These are phyloP conservation scores for Thermomucor indicae-seudaticae DNA, from an alignment of 371 early-diverging fungal genomes.

Conservation along the genomic window DNA sequence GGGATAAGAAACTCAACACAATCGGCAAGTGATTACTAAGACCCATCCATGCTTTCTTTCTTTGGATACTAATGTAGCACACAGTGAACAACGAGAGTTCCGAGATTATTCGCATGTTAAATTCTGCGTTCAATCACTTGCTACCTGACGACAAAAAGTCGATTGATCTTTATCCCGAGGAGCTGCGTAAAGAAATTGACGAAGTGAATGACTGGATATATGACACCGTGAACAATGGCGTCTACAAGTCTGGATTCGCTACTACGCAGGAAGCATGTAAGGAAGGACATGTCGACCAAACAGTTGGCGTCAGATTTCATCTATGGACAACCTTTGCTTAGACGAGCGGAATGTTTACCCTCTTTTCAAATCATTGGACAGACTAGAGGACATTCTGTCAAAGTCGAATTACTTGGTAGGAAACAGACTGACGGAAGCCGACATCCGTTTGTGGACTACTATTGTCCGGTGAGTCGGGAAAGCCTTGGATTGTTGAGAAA, in stretches of 20 bases:
- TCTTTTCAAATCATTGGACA: slow-evolving; percentile 77
- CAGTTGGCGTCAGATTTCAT: not conserved
- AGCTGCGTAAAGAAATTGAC: slow-evolving; percentile 75
- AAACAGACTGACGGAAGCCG: slow-evolving; percentile 83
- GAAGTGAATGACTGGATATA: slow-evolving; percentile 88
- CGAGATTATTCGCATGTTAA: slow-evolving; percentile 95
- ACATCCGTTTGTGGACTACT: slow-evolving; percentile 90
- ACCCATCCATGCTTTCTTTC: too few species aligned
- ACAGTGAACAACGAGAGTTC: slow-evolving; percentile 93
- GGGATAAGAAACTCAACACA: slow-evolving; percentile 90
- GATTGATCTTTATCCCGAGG: slow-evolving; percentile 76
- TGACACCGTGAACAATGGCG: slow-evolving; percentile 81
- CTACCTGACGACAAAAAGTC: slow-evolving; percentile 60
- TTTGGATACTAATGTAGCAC: too few species aligned
- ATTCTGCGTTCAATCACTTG: slow-evolving; percentile 77
- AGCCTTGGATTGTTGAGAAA: too few species aligned
- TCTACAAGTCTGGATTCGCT: slow-evolving; percentile 90
- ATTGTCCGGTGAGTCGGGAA: slow-evolving; percentile 62
- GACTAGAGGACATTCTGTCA: slow-evolving; percentile 77
- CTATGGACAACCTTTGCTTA: slow-evolving; percentile 5
- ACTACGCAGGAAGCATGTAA: slow-evolving; percentile 79
- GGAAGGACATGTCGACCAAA: slow-evolving; percentile 7
- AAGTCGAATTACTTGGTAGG: slow-evolving; percentile 75
- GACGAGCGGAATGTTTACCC: slow-evolving; percentile 67
- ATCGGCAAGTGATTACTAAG: slow-evolving; percentile 63